Evolutionary conservation across 352 stramenopile species (phyloP).

Genomic region (Phytophthora sp.): DNA sequence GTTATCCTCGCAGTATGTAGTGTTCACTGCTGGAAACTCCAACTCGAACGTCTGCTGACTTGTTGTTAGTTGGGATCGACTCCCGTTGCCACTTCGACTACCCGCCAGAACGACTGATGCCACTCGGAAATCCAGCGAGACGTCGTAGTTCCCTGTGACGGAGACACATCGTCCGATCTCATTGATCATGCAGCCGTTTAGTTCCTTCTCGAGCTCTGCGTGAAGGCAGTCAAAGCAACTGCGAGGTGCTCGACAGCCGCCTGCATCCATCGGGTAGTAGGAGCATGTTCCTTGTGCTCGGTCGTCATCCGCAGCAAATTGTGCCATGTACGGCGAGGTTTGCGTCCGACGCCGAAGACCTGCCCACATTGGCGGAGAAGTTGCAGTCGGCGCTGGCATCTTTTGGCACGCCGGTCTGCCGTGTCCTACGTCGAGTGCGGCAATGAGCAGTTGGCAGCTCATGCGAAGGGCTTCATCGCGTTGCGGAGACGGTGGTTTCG

Average conservation of each 20-base stretch:
- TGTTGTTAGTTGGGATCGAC: no score
- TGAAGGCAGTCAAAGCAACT: slow-evolving; percentile 56
- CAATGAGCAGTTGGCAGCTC: slow-evolving; percentile 14
- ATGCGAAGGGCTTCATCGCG: slow-evolving; percentile 12
- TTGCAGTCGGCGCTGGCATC: slow-evolving; percentile 20
- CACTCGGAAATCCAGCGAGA: slow-evolving; percentile 36
- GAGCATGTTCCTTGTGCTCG: slow-evolving; percentile 33
- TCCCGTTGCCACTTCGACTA: neutral
- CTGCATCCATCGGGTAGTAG: slow-evolving; percentile 35
- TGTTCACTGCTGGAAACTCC: slow-evolving; percentile 40
- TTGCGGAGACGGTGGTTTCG: slow-evolving; percentile 24
- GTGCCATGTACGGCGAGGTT: neutral
- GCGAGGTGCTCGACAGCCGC: slow-evolving; percentile 35
- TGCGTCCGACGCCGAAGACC: slow-evolving; percentile 17
- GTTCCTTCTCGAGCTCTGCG: slow-evolving; percentile 25
- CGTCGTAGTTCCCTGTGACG: slow-evolving; percentile 31
- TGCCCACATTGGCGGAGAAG: neutral
- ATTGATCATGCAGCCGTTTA: slow-evolving; percentile 40
- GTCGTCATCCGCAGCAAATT: neutral
- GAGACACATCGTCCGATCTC: slow-evolving; percentile 35
- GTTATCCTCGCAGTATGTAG: slow-evolving; percentile 49
- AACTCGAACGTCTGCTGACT: slow-evolving; percentile 7
- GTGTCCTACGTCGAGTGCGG: slow-evolving; percentile 12
- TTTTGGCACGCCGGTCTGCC: neutral
- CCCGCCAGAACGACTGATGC: slow-evolving; percentile 3